Evolutionary conservation across 176 grass and related monocot species (phyloP).

Genomic region (Oryza rufipogon): DNA sequence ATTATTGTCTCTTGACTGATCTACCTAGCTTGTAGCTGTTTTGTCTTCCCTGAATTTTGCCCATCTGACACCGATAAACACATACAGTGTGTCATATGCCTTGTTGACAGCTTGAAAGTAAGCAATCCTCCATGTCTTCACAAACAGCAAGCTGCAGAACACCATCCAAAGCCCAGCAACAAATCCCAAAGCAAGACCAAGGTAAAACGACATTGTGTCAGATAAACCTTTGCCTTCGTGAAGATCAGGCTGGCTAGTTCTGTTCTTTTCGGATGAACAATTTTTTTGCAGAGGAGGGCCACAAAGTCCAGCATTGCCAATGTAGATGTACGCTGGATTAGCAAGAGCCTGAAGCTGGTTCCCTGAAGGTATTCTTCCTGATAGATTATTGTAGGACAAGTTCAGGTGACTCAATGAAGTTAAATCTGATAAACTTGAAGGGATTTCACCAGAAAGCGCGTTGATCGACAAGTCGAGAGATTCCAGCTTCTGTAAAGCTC

Average conservation of each 20-base stretch:
- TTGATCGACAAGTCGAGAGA: slow-evolving; percentile 53
- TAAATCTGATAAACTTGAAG: slow-evolving; percentile 22
- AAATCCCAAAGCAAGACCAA: slow-evolving; percentile 24
- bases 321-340: slow-evolving; percentile 38
- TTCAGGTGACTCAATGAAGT: slow-evolving; percentile 41
- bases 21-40: not conserved
- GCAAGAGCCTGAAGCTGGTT: slow-evolving; percentile 31
- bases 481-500: slow-evolving; percentile 37
- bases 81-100: slow-evolving; percentile 11
- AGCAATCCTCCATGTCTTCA: not conserved
- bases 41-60: not conserved
- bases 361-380: slow-evolving; percentile 38
- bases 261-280: slow-evolving; percentile 1
- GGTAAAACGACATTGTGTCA: not conserved
- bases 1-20: no score
- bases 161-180: slow-evolving; percentile 37
- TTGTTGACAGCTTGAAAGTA: slow-evolving; percentile 39
- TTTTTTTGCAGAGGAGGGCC: slow-evolving; percentile 20
- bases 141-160: slow-evolving; percentile 40
- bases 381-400: slow-evolving; percentile 55
- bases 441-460: slow-evolving; percentile 34
- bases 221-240: not conserved
- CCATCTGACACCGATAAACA: slow-evolving; percentile 23
- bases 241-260: not conserved
- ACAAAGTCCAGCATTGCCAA: slow-evolving; percentile 41